Percentiles rank a stretch among this genome's conserved stretches.
These are phyloP conservation scores for Houttuynia cordata DNA, from an alignment of 164 flowering plant genomes.

Conservation along the genomic window DNA sequence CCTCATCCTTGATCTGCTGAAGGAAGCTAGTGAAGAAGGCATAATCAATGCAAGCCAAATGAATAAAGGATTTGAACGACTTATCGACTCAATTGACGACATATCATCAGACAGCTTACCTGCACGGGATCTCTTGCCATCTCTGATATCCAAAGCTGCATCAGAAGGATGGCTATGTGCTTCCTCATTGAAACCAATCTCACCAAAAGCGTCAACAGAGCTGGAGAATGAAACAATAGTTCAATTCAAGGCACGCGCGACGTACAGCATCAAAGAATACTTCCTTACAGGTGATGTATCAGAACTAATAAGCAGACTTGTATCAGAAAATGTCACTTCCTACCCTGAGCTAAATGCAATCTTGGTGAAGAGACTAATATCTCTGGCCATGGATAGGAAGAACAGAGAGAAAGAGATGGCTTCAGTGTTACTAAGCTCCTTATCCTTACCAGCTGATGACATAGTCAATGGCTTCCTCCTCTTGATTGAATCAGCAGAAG, in stretches of 20 bases:
- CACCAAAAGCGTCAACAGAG: slow-evolving; percentile 16
- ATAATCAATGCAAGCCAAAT: slow-evolving; percentile 67
- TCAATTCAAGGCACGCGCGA: slow-evolving; percentile 41
- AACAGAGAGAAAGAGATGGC: slow-evolving; percentile 95
- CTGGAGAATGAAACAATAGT: slow-evolving; percentile 29
- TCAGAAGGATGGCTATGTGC: slow-evolving; percentile 79
- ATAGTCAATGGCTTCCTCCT: slow-evolving; percentile 53
- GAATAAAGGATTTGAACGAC: slow-evolving; percentile 53
- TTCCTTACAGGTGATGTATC: slow-evolving; percentile 54
- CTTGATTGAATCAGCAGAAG: slow-evolving; percentile 73
- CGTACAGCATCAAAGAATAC: slow-evolving; percentile 57
- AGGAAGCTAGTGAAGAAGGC: slow-evolving; percentile 54
- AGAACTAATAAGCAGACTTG: slow-evolving; percentile 43
- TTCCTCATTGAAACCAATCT: slow-evolving; percentile 50
- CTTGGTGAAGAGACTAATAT: slow-evolving; percentile 62
- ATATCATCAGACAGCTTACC: slow-evolving; percentile 61
- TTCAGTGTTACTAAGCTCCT: slow-evolving; percentile 51
- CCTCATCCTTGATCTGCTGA: slow-evolving; percentile 43
- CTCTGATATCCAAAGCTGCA: slow-evolving; percentile 62
- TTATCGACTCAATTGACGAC: slow-evolving; percentile 64
- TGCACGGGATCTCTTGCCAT: slow-evolving; percentile 43
- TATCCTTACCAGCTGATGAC: slow-evolving; percentile 55
- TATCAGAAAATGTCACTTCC: slow-evolving; percentile 25
- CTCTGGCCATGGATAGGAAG: slow-evolving; percentile 73
- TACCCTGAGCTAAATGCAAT: slow-evolving; percentile 42